Base-by-base conservation (phyloP, 2,329 filamentous ascomycete species). In the Penicillium sp. region DNA sequence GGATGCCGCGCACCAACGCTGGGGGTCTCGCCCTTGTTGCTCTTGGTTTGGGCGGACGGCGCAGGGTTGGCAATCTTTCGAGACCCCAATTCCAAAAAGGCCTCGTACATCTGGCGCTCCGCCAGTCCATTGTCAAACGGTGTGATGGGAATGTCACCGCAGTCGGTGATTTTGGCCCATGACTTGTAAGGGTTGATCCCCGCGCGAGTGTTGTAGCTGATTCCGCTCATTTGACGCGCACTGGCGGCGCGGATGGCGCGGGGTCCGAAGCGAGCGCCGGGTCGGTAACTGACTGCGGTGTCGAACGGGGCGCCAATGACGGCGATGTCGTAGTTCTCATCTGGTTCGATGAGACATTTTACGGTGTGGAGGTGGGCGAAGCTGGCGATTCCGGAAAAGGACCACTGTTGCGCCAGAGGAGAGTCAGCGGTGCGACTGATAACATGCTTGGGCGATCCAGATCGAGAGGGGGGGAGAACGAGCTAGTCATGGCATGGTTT, bases 41-140 rank as follows among this genome's bases (percentile, higher is more conserved):
- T 58, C 38, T 60, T 53, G 9, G 65, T 56, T 6, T 59, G 54
- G 29, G 29, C 11, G 29, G 29, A 32, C 29, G 29, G 29, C 3
- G 29, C 29, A 11, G 29, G 8, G 49, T 62, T 66, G 55, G 58
- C 54, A 49, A 76, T 68, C 42, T 65, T 61, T 36, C 75, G 72
- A 9, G 72, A 71, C 3, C 77, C 75, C 3, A 95, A 81, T 68
- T 90, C 85, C 5, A 77, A 73, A 66, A 88, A 90, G 0, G 87
- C 89, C 62, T 85, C 81, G 29, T 81, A 87, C 89, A 95, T 95
- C 70, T 95, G 90, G 39, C 77, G 75, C 46, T 90, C 73, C 0
- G 90, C 90, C 12, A 95, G 75, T 1, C 76, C 81, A 66, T 95
- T 95, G 72, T 95, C 89, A 58, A 94, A 85, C 0, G 90, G 90